These are phyloP conservation scores for Paramecium primaurelia DNA, from an alignment of 73 alveolate species.

Conservation along the genomic window DNA sequence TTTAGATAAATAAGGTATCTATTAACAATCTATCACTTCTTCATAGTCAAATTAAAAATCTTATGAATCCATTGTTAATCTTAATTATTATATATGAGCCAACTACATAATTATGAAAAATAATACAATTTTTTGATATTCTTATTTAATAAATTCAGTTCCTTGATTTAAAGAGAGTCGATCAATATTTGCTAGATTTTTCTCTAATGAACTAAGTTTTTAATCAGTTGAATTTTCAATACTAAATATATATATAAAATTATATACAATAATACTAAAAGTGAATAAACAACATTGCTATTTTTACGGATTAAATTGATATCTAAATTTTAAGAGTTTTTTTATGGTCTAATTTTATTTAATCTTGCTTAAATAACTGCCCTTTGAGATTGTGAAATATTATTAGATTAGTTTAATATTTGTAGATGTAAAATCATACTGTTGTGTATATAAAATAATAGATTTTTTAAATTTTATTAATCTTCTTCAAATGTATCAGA, in stretches of 20 bases:
- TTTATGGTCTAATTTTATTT: background rate
- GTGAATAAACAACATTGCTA: conserved; percentile 1
- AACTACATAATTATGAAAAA: background rate
- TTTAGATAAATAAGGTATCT: conserved; percentile 3
- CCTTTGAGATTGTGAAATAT: background rate
- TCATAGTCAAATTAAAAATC: background rate
- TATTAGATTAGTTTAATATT: background rate
- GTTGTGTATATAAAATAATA: background rate
- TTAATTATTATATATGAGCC: background rate
- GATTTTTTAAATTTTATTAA: background rate
- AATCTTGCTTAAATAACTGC: background rate
- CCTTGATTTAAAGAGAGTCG: background rate
- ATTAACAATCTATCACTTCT: background rate
- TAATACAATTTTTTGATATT: background rate
- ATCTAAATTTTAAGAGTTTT: background rate
- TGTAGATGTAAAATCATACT: background rate
- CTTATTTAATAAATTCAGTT: background rate
- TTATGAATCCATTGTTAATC: background rate
- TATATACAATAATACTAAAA: conserved; percentile 2
- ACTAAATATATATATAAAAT: background rate
- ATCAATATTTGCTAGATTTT: background rate
- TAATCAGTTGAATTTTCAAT: background rate
- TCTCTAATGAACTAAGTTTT: background rate
- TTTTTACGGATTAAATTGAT: background rate
- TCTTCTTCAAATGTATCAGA: conserved; percentile 29